A percentile compares a stretch with the other conserved stretches of the same genome.
Evolutionary conservation across 2,329 filamentous ascomycete species (phyloP).

Genomic region (Colletotrichum sp.): DNA sequence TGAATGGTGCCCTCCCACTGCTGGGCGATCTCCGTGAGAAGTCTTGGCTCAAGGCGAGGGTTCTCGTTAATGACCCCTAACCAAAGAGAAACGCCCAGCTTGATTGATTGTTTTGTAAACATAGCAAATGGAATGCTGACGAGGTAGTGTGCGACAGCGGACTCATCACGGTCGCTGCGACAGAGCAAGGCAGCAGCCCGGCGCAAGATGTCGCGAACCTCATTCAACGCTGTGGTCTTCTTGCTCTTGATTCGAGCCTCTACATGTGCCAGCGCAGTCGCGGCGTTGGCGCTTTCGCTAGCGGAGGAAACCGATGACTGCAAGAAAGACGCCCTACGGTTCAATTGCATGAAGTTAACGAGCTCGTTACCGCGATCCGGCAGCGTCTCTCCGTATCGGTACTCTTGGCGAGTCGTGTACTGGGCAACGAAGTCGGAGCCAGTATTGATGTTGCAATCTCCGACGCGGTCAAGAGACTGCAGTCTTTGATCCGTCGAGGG

Average conservation of each 20-base stretch:
- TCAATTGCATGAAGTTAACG: constrained; percentile 63
- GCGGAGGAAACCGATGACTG: constrained; percentile 55
- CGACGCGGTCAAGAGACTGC: constrained; percentile 77
- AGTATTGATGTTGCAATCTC: constrained; percentile 81
- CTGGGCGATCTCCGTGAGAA: constrained; percentile 85
- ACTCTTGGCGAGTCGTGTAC: constrained; percentile 96
- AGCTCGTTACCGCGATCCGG: constrained; percentile 72
- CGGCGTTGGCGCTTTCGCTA: constrained; percentile 61
- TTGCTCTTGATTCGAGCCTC: constrained; percentile 73
- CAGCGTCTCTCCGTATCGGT: constrained; percentile 81
- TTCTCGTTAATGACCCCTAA: constrained; percentile 97
- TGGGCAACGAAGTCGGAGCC: constrained; percentile 96
- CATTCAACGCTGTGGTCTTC: constrained; percentile 72
- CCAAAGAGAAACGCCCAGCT: constrained; percentile 94
- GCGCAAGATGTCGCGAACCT: constrained; percentile 82
- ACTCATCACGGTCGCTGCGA: constrained; percentile 75
- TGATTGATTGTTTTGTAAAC: constrained; percentile 95
- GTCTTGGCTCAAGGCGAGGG: constrained; percentile 81
- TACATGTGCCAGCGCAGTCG: constrained; percentile 73
- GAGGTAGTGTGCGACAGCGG: constrained; percentile 82
- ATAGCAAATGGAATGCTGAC: constrained; percentile 92
- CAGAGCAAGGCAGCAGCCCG: constrained; percentile 88
- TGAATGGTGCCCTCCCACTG: constrained; percentile 89
- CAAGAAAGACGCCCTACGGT: constrained; percentile 56
- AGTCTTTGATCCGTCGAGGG: constrained; percentile 87